Evolutionary conservation across 495 filamentous ascomycete genomes (phyloP).

Genomic region (Pyrenula aspistea): DNA sequence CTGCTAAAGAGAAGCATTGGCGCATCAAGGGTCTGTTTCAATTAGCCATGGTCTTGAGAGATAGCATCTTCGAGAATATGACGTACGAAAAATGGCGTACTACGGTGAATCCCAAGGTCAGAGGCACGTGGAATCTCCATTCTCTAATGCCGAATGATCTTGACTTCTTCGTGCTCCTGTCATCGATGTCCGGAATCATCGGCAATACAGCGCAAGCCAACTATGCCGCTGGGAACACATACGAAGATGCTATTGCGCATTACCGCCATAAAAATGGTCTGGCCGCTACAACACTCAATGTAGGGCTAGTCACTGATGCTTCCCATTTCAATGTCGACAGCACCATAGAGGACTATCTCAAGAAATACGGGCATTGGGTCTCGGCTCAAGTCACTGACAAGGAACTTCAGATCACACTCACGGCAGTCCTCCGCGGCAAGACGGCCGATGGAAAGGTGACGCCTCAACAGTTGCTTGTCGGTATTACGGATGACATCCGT

Average conservation of each 20-base stretch:
- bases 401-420: constrained; percentile 1
- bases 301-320: constrained; percentile 21
- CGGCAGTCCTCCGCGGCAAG: neutral
- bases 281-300: constrained; percentile 18
- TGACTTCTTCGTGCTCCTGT: constrained; percentile 41
- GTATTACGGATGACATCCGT: neutral
- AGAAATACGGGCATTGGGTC: constrained; percentile 8
- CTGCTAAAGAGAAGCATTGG: constrained; percentile 8
- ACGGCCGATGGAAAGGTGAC: neutral
- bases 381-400: neutral
- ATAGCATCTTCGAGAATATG: constrained; percentile 45
- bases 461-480: neutral
- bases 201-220: constrained; percentile 31
- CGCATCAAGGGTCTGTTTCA: constrained; percentile 43
- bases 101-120: constrained; percentile 26
- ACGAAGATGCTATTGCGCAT: constrained; percentile 28
- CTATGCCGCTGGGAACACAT: constrained; percentile 29
- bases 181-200: constrained; percentile 27
- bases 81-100: constrained; percentile 32
- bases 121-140: constrained; percentile 28
- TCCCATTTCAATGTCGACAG: constrained; percentile 1
- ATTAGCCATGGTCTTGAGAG: constrained; percentile 23
- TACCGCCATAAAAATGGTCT: constrained; percentile 18
- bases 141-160: constrained; percentile 11
- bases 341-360: constrained; percentile 21